Evolutionary conservation across 768 basidiomycete species (phyloP).

Genomic region (Pleurotus giganteus): DNA sequence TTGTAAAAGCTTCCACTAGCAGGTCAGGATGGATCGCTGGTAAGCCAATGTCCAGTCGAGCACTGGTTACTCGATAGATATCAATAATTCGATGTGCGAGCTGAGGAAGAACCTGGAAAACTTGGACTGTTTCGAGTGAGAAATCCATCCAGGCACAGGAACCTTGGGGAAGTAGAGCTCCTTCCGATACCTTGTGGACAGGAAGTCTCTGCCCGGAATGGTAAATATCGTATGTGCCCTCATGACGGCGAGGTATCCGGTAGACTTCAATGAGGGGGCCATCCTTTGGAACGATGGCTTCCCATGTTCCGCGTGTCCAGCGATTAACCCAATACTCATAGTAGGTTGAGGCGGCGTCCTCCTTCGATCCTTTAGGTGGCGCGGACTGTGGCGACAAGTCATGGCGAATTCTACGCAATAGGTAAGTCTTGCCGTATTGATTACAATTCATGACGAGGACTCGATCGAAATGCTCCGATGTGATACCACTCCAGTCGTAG

Average conservation of each 20-base stretch:
- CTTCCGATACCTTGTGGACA: slow-evolving; percentile 20
- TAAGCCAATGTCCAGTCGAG: slow-evolving; percentile 53
- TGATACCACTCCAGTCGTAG: slow-evolving; percentile 54
- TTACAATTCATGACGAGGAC: slow-evolving; percentile 55
- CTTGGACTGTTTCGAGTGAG: slow-evolving; percentile 43
- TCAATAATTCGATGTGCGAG: slow-evolving; percentile 67
- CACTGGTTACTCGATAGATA: slow-evolving; percentile 55
- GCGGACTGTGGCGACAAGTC: slow-evolving; percentile 67
- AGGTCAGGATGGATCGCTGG: slow-evolving; percentile 56
- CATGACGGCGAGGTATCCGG: slow-evolving; percentile 38
- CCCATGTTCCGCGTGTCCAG: slow-evolving; percentile 49
- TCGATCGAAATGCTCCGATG: slow-evolving; percentile 45
- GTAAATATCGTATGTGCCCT: slow-evolving; percentile 35
- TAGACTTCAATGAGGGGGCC: slow-evolving; percentile 64
- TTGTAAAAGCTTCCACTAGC: slow-evolving; percentile 72
- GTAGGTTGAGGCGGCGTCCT: slow-evolving; percentile 48
- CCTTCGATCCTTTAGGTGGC: slow-evolving; percentile 51
- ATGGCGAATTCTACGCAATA: slow-evolving; percentile 55
- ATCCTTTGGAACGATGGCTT: slow-evolving; percentile 44
- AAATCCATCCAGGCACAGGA: slow-evolving; percentile 58
- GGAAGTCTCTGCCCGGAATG: neutral
- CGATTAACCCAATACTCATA: slow-evolving; percentile 54
- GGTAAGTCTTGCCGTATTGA: slow-evolving; percentile 51
- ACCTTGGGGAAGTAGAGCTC: slow-evolving; percentile 35
- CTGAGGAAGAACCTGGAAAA: slow-evolving; percentile 61